Conservation (phyloP, 2,329 filamentous ascomycete species). For the Fusarium buharicum region DNA sequence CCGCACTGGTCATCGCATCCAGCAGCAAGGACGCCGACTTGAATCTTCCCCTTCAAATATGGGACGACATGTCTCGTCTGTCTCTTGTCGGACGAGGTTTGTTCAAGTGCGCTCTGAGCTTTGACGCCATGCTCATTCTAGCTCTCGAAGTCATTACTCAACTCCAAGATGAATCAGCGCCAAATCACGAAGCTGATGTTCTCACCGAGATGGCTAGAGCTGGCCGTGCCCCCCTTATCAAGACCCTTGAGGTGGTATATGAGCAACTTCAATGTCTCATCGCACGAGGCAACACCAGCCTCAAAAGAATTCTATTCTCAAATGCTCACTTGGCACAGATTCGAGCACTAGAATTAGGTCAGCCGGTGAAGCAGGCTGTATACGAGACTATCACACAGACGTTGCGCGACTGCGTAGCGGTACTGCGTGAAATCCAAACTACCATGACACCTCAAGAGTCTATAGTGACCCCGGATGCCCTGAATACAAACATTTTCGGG, state of each 20-base stretch:
- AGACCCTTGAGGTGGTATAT: constrained; percentile 28
- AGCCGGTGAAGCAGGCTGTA: constrained; percentile 35
- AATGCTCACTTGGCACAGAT: constrained; percentile 41
- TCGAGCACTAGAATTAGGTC: constrained; percentile 38
- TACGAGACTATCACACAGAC: constrained; percentile 38
- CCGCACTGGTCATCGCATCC: constrained; percentile 40
- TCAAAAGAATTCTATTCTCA: constrained; percentile 41
- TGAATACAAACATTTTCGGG: constrained; percentile 32
- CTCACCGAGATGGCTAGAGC: constrained; percentile 42
- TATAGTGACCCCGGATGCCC: constrained; percentile 20
- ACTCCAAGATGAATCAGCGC: constrained; percentile 38
- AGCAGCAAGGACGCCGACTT: constrained; percentile 30
- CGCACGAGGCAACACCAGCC: constrained; percentile 37
- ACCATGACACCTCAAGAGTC: constrained; percentile 36
- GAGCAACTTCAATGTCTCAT: constrained; percentile 39
- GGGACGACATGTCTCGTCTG: constrained; percentile 41
- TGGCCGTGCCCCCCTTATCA: constrained; percentile 34
- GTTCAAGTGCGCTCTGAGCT: constrained; percentile 44
- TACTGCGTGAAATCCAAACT: constrained; percentile 28
- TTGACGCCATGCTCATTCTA: constrained; percentile 42
- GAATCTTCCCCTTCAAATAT: constrained; percentile 21
- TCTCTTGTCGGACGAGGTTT: constrained; percentile 42
- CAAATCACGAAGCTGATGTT: constrained; percentile 35
- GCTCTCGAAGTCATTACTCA: constrained; percentile 41
- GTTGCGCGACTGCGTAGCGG: constrained; percentile 31